phyloP scores from a whole-genome alignment of 179 eudicot genomes.

The Nepenthes alata region DNA sequence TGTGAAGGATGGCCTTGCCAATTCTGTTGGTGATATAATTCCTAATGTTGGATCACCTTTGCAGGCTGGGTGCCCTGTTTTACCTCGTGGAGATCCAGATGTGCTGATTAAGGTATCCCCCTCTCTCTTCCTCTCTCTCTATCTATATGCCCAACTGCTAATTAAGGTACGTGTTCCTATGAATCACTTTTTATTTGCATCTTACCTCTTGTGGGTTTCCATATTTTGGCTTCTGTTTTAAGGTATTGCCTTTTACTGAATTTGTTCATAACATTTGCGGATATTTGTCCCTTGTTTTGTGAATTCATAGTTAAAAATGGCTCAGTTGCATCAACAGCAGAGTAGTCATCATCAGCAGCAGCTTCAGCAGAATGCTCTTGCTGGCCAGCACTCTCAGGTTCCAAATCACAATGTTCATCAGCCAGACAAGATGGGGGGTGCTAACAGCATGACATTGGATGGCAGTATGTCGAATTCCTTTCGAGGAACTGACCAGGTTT shows the following conservation, averaged over 20 bases:
- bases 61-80: conserved; percentile 47
- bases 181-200: not conserved
- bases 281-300: not conserved
- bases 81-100: conserved; percentile 68
- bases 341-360: conserved; percentile 37
- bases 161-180: not conserved
- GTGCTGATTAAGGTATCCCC: conserved; percentile 48
- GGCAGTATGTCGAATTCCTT: conserved; percentile 72
- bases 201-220: not conserved
- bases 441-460: conserved; percentile 54
- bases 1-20: conserved; percentile 58
- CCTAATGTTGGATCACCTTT: conserved; percentile 58
- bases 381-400: conserved; percentile 55
- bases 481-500: conserved; percentile 88
- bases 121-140: not conserved
- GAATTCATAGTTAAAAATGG: conserved; percentile 52
- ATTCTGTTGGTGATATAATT: conserved; percentile 46
- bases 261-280: not conserved
- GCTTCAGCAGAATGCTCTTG: conserved; percentile 53
- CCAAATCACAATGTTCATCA: conserved; percentile 22
- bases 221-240: not conserved
- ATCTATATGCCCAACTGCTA: not conserved
- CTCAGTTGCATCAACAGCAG: conserved; percentile 46
- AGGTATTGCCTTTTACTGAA: not conserved
- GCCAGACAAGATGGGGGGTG: conserved; percentile 36